phyloP scores from a whole-genome alignment of 139 green algal species.

The Coccomyxa sp. region DNA sequence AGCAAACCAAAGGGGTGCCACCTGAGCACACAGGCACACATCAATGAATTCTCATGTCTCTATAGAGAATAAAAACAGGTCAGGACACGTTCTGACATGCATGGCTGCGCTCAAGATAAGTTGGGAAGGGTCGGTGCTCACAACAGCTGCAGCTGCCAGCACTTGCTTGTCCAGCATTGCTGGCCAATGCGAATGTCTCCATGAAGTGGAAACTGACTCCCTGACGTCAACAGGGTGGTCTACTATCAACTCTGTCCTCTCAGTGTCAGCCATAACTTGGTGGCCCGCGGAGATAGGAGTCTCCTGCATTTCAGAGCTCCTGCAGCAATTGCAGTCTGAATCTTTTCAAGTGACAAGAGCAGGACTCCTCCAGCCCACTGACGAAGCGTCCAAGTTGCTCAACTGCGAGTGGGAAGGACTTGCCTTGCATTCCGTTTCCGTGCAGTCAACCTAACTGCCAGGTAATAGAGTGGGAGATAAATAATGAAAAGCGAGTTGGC shows the following conservation, averaged over 20 bases:
- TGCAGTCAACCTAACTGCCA: background rate
- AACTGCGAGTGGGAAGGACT: background rate
- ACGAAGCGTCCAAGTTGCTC: too few species aligned
- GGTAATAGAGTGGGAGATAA: constrained; percentile 68
- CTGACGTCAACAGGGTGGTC: background rate
- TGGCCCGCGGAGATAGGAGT: background rate
- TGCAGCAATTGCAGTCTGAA: too few species aligned
- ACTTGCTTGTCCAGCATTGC: background rate
- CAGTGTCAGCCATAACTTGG: background rate
- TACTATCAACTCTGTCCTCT: background rate
- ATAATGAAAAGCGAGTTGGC: constrained; percentile 84
- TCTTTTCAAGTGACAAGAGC: too few species aligned
- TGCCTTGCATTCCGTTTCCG: background rate
- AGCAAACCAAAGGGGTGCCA: constrained; percentile 86
- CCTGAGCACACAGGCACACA: constrained; percentile 9
- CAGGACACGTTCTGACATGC: background rate
- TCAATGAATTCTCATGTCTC: background rate
- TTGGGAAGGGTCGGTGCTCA: background rate
- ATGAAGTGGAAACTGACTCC: too few species aligned
- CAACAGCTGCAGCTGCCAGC: background rate
- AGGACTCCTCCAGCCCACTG: too few species aligned
- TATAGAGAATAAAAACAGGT: too few species aligned
- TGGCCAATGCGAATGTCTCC: background rate
- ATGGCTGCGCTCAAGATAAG: too few species aligned
- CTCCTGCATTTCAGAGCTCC: too few species aligned